phyloP scores from a whole-genome alignment of 2,329 filamentous ascomycete genomes.

The Colletotrichum melonis region DNA sequence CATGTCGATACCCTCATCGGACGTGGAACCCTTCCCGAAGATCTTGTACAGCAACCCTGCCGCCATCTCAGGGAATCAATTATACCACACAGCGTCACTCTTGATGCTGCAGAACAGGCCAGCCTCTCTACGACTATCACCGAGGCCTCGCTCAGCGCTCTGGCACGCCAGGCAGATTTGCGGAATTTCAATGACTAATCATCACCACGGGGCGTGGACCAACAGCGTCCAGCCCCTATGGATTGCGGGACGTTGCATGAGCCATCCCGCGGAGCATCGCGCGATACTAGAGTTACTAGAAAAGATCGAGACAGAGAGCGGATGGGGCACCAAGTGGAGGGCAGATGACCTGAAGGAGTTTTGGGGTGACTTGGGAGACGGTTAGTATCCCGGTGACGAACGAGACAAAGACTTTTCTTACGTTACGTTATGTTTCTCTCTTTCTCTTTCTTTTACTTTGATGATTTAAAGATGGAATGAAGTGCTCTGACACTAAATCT shows the following conservation, averaged over 20 bases:
- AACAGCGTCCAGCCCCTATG: constrained; percentile 69
- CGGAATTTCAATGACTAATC: constrained; percentile 67
- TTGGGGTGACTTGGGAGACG: constrained; percentile 45
- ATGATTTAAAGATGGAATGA: constrained; percentile 15
- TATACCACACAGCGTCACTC: constrained; percentile 67
- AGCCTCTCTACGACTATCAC: constrained; percentile 32
- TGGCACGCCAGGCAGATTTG: constrained; percentile 69
- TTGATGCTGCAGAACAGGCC: constrained; percentile 60
- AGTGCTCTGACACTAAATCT: constrained; percentile 18
- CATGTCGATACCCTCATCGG: constrained; percentile 47
- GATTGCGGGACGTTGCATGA: constrained; percentile 65
- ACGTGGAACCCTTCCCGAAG: constrained; percentile 59
- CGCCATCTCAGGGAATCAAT: constrained; percentile 67
- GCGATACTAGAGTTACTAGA: constrained; percentile 56
- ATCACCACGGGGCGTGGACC: constrained; percentile 65
- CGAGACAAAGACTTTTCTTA: constrained; percentile 2
- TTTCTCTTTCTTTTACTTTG: neutral
- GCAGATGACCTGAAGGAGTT: constrained; percentile 60
- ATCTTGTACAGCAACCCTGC: constrained; percentile 65
- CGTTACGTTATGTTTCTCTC: too few species aligned
- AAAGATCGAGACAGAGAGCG: constrained; percentile 62
- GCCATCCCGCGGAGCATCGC: constrained; percentile 57
- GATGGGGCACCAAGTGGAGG: constrained; percentile 65
- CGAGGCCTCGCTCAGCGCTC: constrained; percentile 51
- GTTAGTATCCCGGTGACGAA: constrained; percentile 31